A percentile compares a stretch with the other conserved stretches of the same genome.
Conservation (phyloP, 1,284 basidiomycete genomes). For the Microbotryum scabiosae region DNA sequence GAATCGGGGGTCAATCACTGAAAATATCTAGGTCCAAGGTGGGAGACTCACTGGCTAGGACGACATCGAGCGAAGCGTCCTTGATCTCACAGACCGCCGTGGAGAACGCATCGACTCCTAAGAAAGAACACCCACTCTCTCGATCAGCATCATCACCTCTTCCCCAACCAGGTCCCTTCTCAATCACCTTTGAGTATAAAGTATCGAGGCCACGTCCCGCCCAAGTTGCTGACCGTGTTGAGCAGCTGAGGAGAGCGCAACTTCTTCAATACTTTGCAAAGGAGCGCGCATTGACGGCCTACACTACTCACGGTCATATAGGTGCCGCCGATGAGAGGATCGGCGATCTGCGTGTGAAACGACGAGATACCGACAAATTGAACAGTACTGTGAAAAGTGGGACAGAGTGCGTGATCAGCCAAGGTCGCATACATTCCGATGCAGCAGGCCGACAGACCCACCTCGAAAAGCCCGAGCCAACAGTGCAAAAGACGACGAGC, state of each 20-base stretch:
- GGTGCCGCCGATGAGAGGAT: constrained; percentile 93
- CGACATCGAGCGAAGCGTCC: constrained; percentile 45
- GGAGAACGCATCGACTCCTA: constrained; percentile 77
- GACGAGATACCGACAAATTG: constrained; percentile 98
- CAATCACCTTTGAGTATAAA: constrained; percentile 72
- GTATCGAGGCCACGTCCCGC: constrained; percentile 94
- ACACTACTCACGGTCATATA: constrained; percentile 77
- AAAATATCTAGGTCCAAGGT: constrained; percentile 20
- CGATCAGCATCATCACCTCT: neutral
- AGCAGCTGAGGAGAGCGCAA: constrained; percentile 53
- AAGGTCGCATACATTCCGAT: neutral
- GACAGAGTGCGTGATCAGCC: neutral
- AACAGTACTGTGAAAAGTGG: constrained; percentile 58
- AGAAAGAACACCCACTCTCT: constrained; percentile 24
- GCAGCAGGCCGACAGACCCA: constrained; percentile 42
- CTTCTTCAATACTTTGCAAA: no score
- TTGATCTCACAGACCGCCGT: constrained; percentile 66
- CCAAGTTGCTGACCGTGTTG: constrained; percentile 94
- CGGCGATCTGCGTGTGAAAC: constrained; percentile 94
- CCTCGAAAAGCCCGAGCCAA: constrained; percentile 77
- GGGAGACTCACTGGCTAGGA: constrained; percentile 1
- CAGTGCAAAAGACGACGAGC: constrained; percentile 67
- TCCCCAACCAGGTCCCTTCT: neutral
- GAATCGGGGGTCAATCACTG: neutral
- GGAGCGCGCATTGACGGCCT: no score